These are phyloP conservation scores for Tulasnella sp. DNA, from an alignment of 768 basidiomycete genomes.

Conservation along the genomic window DNA sequence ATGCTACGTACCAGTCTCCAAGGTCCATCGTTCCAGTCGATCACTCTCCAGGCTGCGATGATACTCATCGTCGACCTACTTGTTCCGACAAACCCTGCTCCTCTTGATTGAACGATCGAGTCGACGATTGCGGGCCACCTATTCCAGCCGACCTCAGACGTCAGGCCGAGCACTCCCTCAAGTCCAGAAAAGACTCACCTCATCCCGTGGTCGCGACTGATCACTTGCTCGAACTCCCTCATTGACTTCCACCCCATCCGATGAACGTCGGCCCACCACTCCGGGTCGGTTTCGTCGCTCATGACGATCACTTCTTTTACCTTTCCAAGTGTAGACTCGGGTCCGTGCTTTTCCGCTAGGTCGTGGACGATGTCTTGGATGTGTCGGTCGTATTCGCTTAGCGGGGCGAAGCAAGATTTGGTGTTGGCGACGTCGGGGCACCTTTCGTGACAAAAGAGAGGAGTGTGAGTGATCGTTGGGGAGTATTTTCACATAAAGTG, in stretches of 20 bases:
- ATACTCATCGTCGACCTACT: constrained; percentile 15
- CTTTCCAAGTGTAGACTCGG: background rate
- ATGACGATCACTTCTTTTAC: constrained; percentile 4
- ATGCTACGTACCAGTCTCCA: background rate
- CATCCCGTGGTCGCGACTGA: background rate
- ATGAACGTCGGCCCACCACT: constrained; percentile 3
- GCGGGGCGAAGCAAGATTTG: background rate
- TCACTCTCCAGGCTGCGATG: constrained; percentile 3
- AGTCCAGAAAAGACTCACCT: background rate
- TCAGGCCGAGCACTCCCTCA: background rate
- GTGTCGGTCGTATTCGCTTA: background rate
- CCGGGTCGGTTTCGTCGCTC: constrained; percentile 8
- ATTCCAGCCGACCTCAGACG: background rate
- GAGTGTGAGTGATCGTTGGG: no score
- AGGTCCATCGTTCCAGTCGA: constrained; percentile 12
- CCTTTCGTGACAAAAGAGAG: no score
- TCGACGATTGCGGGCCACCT: constrained; percentile 14
- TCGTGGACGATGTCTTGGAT: constrained; percentile 3
- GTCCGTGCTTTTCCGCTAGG: background rate
- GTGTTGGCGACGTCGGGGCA: background rate
- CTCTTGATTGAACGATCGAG: constrained; percentile 6
- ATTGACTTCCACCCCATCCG: background rate
- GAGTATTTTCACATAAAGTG: no score
- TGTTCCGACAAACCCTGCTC: constrained; percentile 13
- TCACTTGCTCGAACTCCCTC: background rate